phyloP scores from a whole-genome alignment of 2,329 filamentous ascomycete species.

The Macrophomina tecta region DNA sequence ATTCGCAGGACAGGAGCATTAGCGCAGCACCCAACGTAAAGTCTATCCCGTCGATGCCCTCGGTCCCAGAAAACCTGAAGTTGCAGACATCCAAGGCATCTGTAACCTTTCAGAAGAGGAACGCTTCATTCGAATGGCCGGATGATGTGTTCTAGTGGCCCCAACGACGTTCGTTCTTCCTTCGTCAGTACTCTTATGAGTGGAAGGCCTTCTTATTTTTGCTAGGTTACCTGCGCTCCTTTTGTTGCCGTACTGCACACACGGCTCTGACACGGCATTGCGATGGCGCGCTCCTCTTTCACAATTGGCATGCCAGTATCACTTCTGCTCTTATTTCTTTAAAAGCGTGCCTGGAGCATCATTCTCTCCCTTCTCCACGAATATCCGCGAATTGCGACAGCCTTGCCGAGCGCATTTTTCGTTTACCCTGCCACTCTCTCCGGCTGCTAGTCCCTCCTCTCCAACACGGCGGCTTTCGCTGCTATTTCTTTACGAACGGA shows the following conservation, averaged over 20 bases:
- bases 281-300: slow-evolving; percentile 2
- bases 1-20: slow-evolving; percentile 32
- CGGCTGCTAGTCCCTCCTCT: not conserved
- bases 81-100: slow-evolving; percentile 16
- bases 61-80: slow-evolving; percentile 37
- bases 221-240: not conserved
- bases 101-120: not conserved
- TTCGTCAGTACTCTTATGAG: not conserved
- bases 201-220: not conserved
- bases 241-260: not conserved
- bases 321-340: not conserved
- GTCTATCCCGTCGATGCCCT: slow-evolving; percentile 39
- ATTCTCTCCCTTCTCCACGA: not conserved
- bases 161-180: not conserved
- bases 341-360: slow-evolving; percentile 1
- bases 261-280: slow-evolving; percentile 4
- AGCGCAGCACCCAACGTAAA: slow-evolving; percentile 40
- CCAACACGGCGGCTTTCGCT: not conserved
- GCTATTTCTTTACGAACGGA: not conserved
- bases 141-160: slow-evolving; percentile 27
- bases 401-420: not conserved
- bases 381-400: too few species aligned
- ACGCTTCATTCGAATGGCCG: slow-evolving; percentile 27
- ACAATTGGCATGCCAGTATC: not conserved
- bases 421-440: not conserved